These are phyloP conservation scores for Neurospora sp. DNA, from an alignment of 495 filamentous ascomycete genomes.

Conservation along the genomic window DNA sequence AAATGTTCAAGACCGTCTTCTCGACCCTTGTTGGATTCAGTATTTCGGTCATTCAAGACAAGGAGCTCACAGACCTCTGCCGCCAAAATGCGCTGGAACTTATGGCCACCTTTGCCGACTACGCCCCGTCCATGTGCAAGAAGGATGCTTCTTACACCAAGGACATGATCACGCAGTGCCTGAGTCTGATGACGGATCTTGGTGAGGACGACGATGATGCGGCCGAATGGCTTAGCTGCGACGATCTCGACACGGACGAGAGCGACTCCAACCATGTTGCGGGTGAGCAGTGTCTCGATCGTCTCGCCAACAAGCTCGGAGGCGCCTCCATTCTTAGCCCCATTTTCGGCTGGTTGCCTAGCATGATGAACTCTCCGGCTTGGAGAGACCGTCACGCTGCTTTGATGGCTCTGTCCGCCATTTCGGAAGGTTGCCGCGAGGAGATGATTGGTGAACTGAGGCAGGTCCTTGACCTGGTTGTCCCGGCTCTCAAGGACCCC, in stretches of 20 bases:
- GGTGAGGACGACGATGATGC: slow-evolving; percentile 93
- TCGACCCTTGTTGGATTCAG: slow-evolving; percentile 84
- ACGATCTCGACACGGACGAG: slow-evolving; percentile 93
- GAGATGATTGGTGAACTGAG: slow-evolving; percentile 91
- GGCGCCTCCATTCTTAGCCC: slow-evolving; percentile 76
- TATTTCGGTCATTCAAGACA: slow-evolving; percentile 87
- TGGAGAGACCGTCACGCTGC: slow-evolving; percentile 97
- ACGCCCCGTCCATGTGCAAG: slow-evolving; percentile 83
- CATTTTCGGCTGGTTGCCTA: slow-evolving; percentile 93
- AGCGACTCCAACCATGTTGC: slow-evolving; percentile 97
- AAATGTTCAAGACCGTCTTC: slow-evolving; percentile 95
- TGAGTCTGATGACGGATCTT: slow-evolving; percentile 99
- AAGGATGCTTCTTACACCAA: slow-evolving; percentile 82
- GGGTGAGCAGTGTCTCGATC: slow-evolving; percentile 97
- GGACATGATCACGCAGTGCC: slow-evolving; percentile 97
- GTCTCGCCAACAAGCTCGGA: slow-evolving; percentile 93
- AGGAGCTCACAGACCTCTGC: slow-evolving; percentile 80
- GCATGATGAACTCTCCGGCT: slow-evolving; percentile 90
- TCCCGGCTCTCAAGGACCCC: slow-evolving; percentile 81
- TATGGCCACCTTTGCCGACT: slow-evolving; percentile 97
- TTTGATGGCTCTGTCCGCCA: slow-evolving; percentile 98
- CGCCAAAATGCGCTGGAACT: slow-evolving; percentile 93
- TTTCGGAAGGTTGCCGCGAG: slow-evolving; percentile 94
- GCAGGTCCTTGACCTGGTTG: slow-evolving; percentile 85
- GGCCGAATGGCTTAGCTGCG: slow-evolving; percentile 81